phyloP scores from a whole-genome alignment of 305 asterid species.

The Rubia peregrina region DNA sequence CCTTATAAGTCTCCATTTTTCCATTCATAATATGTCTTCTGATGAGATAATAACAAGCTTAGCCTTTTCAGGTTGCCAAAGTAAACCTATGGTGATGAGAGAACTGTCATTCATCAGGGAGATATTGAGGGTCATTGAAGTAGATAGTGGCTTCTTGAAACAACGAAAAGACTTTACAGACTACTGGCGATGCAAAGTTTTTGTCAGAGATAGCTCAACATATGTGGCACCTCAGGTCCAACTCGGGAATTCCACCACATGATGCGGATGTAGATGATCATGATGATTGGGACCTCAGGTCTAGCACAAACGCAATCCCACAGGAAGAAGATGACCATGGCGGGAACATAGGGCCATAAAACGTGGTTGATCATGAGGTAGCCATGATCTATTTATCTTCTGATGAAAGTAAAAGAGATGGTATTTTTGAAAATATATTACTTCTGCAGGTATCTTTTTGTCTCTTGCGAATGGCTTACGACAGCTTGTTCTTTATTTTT shows the following conservation, averaged over 20 bases:
- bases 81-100: constrained; percentile 40
- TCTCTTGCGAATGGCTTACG: too few relatives aligned
- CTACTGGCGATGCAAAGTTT: constrained; percentile 56
- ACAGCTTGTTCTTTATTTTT: too few relatives aligned
- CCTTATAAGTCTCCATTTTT: not conserved
- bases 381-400: too few relatives aligned
- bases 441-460: too few relatives aligned
- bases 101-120: constrained; percentile 58
- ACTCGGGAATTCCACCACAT: not conserved
- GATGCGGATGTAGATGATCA: not conserved
- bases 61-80: constrained; percentile 27
- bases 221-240: constrained; percentile 35
- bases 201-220: constrained; percentile 78
- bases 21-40: not conserved
- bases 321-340: not conserved
- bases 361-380: not conserved
- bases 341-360: not conserved
- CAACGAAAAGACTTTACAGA: constrained; percentile 69
- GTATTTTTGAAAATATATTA: too few relatives aligned
- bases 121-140: constrained; percentile 68
- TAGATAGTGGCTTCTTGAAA: constrained; percentile 79
- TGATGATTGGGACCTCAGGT: too few relatives aligned
- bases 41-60: not conserved
- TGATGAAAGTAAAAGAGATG: too few relatives aligned
- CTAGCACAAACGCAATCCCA: too few relatives aligned